These are phyloP conservation scores for Penicillium maclennaniae DNA, from an alignment of 495 filamentous ascomycete genomes.

Conservation along the genomic window DNA sequence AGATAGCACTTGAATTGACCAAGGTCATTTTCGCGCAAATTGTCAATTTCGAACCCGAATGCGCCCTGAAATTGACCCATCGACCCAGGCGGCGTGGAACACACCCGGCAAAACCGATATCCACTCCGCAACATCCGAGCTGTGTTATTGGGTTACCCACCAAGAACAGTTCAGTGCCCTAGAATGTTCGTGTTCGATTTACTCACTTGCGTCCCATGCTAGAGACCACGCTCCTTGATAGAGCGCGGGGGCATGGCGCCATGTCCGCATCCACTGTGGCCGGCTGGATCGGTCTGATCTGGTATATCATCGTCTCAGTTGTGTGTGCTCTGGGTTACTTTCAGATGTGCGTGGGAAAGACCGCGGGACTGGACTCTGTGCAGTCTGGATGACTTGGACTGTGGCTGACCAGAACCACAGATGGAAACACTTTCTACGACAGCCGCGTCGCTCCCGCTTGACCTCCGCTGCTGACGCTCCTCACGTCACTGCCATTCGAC, in stretches of 20 bases:
- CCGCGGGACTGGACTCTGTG: not conserved
- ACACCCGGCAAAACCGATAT: not conserved
- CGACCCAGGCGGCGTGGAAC: not conserved
- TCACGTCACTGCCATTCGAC: slow-evolving; percentile 90
- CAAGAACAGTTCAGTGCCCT: slow-evolving; percentile 9
- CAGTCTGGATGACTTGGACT: not conserved
- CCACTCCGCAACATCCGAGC: not conserved
- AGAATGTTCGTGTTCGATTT: slow-evolving; percentile 25
- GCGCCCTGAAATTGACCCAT: no score
- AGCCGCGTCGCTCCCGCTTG: slow-evolving; percentile 33
- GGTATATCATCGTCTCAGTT: slow-evolving; percentile 52
- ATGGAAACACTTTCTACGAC: slow-evolving; percentile 42
- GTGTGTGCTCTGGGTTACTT: slow-evolving; percentile 57
- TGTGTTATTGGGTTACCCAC: not conserved
- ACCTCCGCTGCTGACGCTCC: slow-evolving; percentile 45
- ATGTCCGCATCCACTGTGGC: slow-evolving; percentile 30
- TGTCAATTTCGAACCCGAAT: not conserved
- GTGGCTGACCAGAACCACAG: slow-evolving; percentile 23
- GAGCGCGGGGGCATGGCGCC: slow-evolving; percentile 34
- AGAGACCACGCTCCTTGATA: slow-evolving; percentile 26
- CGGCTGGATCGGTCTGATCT: slow-evolving; percentile 53
- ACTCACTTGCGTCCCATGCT: slow-evolving; percentile 32
- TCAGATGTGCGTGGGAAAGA: slow-evolving; percentile 49
- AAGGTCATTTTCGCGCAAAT: not conserved
- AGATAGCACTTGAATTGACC: not conserved